Evolutionary conservation across 768 basidiomycete genomes (phyloP).

Genomic region (Boletus sp.): DNA sequence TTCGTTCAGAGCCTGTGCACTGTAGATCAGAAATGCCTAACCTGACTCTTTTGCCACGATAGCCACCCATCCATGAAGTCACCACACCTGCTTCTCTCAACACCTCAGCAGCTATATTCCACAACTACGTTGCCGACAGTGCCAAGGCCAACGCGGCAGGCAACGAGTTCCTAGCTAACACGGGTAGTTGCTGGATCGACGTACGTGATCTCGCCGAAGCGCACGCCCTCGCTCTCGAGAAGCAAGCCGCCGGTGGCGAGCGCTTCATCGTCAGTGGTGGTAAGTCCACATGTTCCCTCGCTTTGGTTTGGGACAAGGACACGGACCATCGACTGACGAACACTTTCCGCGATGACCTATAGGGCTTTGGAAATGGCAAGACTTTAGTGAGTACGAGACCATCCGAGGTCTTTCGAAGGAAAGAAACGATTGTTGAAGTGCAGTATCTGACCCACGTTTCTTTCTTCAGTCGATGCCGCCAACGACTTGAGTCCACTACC

Average conservation of each 20-base stretch:
- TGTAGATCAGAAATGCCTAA: not conserved
- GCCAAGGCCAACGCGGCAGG: constrained; percentile 20
- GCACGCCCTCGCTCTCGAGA: constrained; percentile 52
- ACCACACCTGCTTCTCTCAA: constrained; percentile 36
- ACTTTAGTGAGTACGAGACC: constrained; percentile 22
- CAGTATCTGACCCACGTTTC: not conserved
- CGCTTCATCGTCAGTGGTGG: constrained; percentile 50
- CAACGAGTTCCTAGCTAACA: constrained; percentile 23
- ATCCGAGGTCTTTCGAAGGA: too few relatives aligned
- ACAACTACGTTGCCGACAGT: constrained; percentile 30
- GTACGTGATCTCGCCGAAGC: constrained; percentile 56
- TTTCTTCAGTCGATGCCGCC: constrained; percentile 35
- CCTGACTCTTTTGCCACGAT: not conserved
- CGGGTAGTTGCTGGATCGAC: constrained; percentile 42
- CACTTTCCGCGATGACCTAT: too few relatives aligned
- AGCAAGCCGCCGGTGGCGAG: constrained; percentile 51
- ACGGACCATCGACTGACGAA: not conserved
- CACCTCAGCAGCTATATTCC: constrained; percentile 37
- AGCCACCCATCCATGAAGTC: constrained; percentile 47
- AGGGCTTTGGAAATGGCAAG: constrained; percentile 33
- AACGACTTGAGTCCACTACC: constrained; percentile 32
- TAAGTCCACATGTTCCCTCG: not conserved
- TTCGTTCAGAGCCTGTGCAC: not conserved
- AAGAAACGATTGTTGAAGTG: not conserved
- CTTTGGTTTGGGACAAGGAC: not conserved